Evolutionary conservation across 2,329 filamentous ascomycete species (phyloP).

Genomic region (Aspergillus sp.): DNA sequence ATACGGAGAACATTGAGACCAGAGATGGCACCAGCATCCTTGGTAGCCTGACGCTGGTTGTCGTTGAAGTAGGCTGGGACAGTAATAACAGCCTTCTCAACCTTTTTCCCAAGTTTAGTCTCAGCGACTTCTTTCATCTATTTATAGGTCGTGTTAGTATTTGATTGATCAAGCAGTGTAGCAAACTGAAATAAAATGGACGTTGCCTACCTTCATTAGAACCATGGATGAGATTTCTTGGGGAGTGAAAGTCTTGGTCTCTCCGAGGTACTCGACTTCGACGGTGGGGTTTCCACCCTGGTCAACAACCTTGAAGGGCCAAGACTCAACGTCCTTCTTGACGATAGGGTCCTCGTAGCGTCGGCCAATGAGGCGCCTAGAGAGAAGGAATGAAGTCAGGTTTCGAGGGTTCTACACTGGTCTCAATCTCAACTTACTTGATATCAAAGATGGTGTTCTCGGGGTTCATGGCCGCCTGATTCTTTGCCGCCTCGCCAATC

Average conservation of each 20-base stretch:
- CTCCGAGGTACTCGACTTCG: conserved; percentile 91
- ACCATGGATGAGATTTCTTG: conserved; percentile 99
- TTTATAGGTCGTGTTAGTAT: conserved; percentile 20
- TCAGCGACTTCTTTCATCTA: conserved; percentile 99
- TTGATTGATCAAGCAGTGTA: not conserved
- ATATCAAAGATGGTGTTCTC: conserved; percentile 98
- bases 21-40: conserved; percentile 96
- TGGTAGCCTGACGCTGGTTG: conserved; percentile 99
- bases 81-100: conserved; percentile 98
- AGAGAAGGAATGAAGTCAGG: not conserved
- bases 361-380: conserved; percentile 93
- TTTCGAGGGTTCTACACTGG: conserved; percentile 7
- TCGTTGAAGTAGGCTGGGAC: conserved; percentile 99
- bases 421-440: conserved; percentile 64
- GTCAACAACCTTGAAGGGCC: conserved; percentile 98
- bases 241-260: conserved; percentile 93
- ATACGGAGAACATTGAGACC: conserved; percentile 99
- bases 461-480: conserved; percentile 99
- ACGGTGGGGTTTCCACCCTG: conserved; percentile 85
- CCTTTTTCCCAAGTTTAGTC: conserved; percentile 97
- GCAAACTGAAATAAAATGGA: not conserved
- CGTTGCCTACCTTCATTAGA: conserved; percentile 76
- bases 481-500: conserved; percentile 99
- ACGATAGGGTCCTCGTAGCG: conserved; percentile 93
- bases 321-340: conserved; percentile 98